These are phyloP conservation scores for Aleurites moluccanus DNA, from an alignment of 441 rosid species.

Conservation along the genomic window DNA sequence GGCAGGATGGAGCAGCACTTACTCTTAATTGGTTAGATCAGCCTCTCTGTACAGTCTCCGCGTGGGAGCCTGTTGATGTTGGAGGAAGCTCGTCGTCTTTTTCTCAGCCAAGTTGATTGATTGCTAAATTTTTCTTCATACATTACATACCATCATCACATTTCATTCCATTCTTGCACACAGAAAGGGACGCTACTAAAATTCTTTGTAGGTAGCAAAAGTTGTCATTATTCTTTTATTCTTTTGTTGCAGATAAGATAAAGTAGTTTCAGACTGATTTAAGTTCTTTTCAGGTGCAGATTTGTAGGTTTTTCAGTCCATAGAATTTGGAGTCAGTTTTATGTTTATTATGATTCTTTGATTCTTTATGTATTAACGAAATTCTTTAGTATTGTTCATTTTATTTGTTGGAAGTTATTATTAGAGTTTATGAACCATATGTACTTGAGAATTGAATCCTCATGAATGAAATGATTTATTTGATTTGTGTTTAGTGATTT, in stretches of 20 bases:
- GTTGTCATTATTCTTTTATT: constrained; percentile 56
- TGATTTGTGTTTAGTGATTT: constrained; percentile 5
- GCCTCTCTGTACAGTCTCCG: constrained; percentile 84
- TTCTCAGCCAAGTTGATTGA: constrained; percentile 49
- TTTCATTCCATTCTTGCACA: constrained; percentile 33
- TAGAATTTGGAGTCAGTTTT: constrained; percentile 31
- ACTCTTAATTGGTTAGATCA: constrained; percentile 82
- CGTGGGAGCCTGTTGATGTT: constrained; percentile 64
- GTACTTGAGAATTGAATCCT: constrained; percentile 25
- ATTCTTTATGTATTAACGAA: constrained; percentile 46
- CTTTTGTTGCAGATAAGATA: constrained; percentile 54
- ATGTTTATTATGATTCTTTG: constrained; percentile 36
- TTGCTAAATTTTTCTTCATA: constrained; percentile 23
- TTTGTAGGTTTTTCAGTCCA: constrained; percentile 24
- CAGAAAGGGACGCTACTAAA: constrained; percentile 29
- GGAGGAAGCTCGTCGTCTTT: constrained; percentile 64
- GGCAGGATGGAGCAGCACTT: constrained; percentile 50
- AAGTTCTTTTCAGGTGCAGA: constrained; percentile 29
- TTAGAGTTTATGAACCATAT: constrained; percentile 13
- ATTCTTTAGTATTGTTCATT: constrained; percentile 32
- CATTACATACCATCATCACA: constrained; percentile 22
- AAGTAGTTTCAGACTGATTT: constrained; percentile 33
- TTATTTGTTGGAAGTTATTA: constrained; percentile 15
- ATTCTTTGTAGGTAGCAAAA: constrained; percentile 68
- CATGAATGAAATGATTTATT: constrained; percentile 20